Evolutionary conservation across 352 stramenopile genomes (phyloP).

Genomic region (Plasmopara viticola): DNA sequence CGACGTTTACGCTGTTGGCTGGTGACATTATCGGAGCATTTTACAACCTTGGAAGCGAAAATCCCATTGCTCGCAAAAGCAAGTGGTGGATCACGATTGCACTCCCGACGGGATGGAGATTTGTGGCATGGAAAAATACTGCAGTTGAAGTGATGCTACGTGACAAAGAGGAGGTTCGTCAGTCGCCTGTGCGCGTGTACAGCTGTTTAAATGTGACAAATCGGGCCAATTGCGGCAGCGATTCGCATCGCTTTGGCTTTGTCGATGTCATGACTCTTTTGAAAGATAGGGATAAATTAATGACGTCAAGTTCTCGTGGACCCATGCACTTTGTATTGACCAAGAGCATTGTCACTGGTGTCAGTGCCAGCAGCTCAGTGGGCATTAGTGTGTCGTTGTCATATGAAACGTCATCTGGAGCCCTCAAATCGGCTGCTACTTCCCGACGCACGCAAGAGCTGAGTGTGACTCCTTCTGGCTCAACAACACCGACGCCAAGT

Average conservation of each 20-base stretch:
- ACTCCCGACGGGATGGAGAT: slow-evolving; percentile 56
- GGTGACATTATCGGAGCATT: slow-evolving; percentile 66
- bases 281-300: slow-evolving; percentile 40
- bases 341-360: slow-evolving; percentile 58
- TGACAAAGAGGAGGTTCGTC: slow-evolving; percentile 18
- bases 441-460: slow-evolving; percentile 42
- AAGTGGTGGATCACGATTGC: slow-evolving; percentile 76
- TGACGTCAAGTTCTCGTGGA: slow-evolving; percentile 35
- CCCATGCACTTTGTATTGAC: slow-evolving; percentile 52
- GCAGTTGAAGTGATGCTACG: slow-evolving; percentile 40
- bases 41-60: slow-evolving; percentile 54
- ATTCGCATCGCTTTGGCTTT: slow-evolving; percentile 48
- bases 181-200: slow-evolving; percentile 24
- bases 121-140: slow-evolving; percentile 61
- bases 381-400: slow-evolving; percentile 46
- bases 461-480: slow-evolving; percentile 24
- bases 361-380: slow-evolving; percentile 24
- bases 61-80: slow-evolving; percentile 33
- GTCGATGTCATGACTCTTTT: slow-evolving; percentile 60
- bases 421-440: slow-evolving; percentile 28
- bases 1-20: slow-evolving; percentile 65
- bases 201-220: slow-evolving; percentile 49
- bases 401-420: slow-evolving; percentile 43
- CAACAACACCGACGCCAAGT: slow-evolving; percentile 11
- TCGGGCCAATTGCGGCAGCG: slow-evolving; percentile 35